Evolutionary conservation across 495 filamentous ascomycete species (phyloP).

Genomic region (Xeromyces bisporus): DNA sequence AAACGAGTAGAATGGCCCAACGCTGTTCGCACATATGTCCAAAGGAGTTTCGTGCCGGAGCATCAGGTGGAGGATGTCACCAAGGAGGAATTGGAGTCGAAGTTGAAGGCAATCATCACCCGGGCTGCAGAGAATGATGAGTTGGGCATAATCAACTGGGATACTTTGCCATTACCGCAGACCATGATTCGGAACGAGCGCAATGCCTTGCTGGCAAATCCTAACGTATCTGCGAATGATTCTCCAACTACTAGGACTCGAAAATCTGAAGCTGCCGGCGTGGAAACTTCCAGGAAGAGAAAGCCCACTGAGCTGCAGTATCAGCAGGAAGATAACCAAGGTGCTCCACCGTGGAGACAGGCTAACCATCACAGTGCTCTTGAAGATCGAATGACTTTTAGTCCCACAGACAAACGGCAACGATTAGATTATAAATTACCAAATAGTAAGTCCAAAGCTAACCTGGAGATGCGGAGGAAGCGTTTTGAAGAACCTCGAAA

Average conservation of each 20-base stretch:
- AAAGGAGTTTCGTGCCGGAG: conserved; percentile 60
- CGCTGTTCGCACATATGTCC: conserved; percentile 65
- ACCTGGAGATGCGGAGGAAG: conserved; percentile 73
- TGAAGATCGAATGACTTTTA: conserved; percentile 61
- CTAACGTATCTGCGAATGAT: conserved; percentile 21
- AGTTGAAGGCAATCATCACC: conserved; percentile 73
- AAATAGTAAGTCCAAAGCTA: conserved; percentile 89
- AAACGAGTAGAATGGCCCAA: conserved; percentile 52
- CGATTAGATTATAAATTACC: conserved; percentile 30
- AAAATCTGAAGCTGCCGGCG: conserved; percentile 3
- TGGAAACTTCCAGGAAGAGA: conserved; percentile 44
- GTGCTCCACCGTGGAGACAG: conserved; percentile 54
- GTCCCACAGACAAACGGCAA: conserved; percentile 43
- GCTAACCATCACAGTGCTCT: conserved; percentile 46
- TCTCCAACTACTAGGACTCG: conserved; percentile 5
- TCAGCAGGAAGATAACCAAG: conserved; percentile 22
- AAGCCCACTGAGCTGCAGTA: conserved; percentile 49
- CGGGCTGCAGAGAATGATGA: conserved; percentile 51
- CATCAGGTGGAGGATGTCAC: conserved; percentile 48
- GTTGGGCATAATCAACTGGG: conserved; percentile 66
- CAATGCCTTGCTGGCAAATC: conserved; percentile 23
- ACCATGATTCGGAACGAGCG: conserved; percentile 65
- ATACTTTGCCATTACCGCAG: conserved; percentile 69
- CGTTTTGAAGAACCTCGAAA: conserved; percentile 61
- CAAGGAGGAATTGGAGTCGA: conserved; percentile 57